Evolutionary conservation across 345 rosid species (phyloP), one percentile per base, ranked within the genome.

Genomic region (Bruguiera gymnorhiza): DNA sequence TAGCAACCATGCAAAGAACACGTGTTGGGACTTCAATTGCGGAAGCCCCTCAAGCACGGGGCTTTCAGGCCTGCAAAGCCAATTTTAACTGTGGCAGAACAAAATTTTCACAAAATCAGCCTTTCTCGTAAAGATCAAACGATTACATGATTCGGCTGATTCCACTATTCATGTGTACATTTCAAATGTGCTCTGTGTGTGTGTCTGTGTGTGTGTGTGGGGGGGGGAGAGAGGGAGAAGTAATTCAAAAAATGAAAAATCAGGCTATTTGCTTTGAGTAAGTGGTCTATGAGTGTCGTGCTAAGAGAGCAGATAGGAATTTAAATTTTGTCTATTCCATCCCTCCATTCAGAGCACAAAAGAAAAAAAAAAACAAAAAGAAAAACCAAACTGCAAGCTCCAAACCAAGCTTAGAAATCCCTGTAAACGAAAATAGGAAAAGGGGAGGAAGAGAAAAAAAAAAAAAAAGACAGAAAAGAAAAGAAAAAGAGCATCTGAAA

Each of bases 111-210:
- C 1, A 0, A 31, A 2, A 4, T 20, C 37, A 30, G 24, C 19
- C 19, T 24, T 23, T 36, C 50, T 26, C 23, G 27, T 55, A 8
- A 55, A 39, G 32, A 21, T 37, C 32, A 16, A 8, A 39, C 8
- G 9, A 20, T 32, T 19, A 19, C 8, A 21, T 26, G 60, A n/a
- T 61, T 43, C 50, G 15, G 34, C 27, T 36, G 21, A 71, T 55
- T 64, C 29, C 69, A 63, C 69, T 71, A 64, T 71, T 43, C 63
- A 6, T 64, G 23, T 64, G 69, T 63, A 29, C 65, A 64, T 39
- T 56, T 61, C 30, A 39, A 21, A 9, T 51, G 11, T 55, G 23
- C 23, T 36, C 51, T 51, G 15, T 61, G 53, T 6, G 58, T 27
- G 15, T 61, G 62, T 6, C 52, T 52, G 16, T 61, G 58, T 27